Conservation (phyloP, 768 basidiomycete genomes). For the Gyrodon lividus region DNA sequence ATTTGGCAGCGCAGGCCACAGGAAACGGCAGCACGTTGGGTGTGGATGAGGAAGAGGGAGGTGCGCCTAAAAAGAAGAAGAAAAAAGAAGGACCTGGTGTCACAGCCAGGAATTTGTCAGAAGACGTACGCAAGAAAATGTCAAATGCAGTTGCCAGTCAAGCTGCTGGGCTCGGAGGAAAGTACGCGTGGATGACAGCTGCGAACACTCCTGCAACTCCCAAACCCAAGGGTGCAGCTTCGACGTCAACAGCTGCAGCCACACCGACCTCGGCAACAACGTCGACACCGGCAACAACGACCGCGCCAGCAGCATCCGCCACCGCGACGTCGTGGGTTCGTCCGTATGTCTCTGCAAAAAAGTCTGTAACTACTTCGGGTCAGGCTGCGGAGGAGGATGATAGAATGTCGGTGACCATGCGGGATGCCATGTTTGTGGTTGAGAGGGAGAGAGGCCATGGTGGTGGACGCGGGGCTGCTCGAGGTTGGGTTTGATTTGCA, state of each 20-base stretch:
- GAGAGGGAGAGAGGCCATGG: slow-evolving; percentile 83
- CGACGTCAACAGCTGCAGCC: slow-evolving; percentile 33
- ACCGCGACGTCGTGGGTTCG: slow-evolving; percentile 50
- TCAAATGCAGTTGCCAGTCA: slow-evolving; percentile 87
- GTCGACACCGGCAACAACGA: slow-evolving; percentile 31
- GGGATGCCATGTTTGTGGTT: slow-evolving; percentile 84
- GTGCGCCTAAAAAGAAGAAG: slow-evolving; percentile 72
- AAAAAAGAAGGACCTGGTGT: slow-evolving; percentile 84
- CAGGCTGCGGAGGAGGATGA: slow-evolving; percentile 53
- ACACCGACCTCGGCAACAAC: slow-evolving; percentile 26
- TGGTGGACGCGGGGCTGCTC: slow-evolving; percentile 73
- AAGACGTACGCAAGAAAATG: slow-evolving; percentile 90
- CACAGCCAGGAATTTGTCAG: slow-evolving; percentile 85
- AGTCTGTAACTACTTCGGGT: slow-evolving; percentile 31
- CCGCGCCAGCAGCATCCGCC: slow-evolving; percentile 30
- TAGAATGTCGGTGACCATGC: slow-evolving; percentile 60
- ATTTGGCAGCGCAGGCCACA: slow-evolving; percentile 55
- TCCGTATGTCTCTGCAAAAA: slow-evolving; percentile 61
- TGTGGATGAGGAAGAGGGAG: slow-evolving; percentile 49
- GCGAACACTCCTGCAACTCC: slow-evolving; percentile 46
- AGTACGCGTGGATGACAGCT: slow-evolving; percentile 88
- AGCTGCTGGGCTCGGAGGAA: slow-evolving; percentile 79
- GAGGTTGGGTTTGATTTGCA: slow-evolving; percentile 53
- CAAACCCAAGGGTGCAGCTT: slow-evolving; percentile 35
- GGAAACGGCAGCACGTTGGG: slow-evolving; percentile 30